Conservation (phyloP, 768 basidiomycete species). For the Hericium alpestre region DNA sequence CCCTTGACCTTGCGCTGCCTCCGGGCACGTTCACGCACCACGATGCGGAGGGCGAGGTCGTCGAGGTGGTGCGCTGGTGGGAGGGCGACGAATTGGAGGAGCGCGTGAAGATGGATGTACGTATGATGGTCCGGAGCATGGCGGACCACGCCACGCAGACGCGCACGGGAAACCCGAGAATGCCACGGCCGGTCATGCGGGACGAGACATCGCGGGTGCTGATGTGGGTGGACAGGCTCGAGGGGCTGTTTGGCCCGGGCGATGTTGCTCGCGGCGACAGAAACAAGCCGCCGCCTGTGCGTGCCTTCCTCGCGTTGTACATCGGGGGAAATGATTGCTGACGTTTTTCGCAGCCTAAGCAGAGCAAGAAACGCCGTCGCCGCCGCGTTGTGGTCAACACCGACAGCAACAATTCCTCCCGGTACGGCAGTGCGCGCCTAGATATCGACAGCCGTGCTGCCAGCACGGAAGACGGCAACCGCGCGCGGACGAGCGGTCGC, state of each 20-base stretch:
- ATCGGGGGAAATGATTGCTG: too few relatives aligned
- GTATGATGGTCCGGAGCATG: not conserved
- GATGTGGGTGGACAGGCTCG: slow-evolving; percentile 8
- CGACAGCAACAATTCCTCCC: too few relatives aligned
- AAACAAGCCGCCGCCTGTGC: slow-evolving; percentile 7
- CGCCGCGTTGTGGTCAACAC: too few relatives aligned
- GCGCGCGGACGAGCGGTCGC: not conserved
- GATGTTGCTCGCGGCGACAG: slow-evolving; percentile 7
- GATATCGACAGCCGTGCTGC: too few relatives aligned
- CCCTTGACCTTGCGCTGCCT: not conserved
- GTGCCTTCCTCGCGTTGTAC: not conserved
- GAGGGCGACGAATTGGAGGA: not conserved
- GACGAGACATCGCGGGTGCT: not conserved
- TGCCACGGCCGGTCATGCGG: not conserved
- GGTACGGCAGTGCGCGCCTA: too few relatives aligned
- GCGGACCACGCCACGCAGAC: not conserved
- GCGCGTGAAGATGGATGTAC: not conserved
- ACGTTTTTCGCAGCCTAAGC: too few relatives aligned
- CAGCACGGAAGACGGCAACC: not conserved
- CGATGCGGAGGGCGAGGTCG: not conserved
- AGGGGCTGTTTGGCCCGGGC: slow-evolving; percentile 9
- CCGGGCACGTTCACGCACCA: not conserved
- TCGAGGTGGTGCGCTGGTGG: not conserved
- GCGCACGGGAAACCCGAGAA: not conserved
- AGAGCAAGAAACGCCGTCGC: too few relatives aligned